phyloP scores from a whole-genome alignment of 2,329 filamentous ascomycete genomes.

The Elsinoe ampelina region DNA sequence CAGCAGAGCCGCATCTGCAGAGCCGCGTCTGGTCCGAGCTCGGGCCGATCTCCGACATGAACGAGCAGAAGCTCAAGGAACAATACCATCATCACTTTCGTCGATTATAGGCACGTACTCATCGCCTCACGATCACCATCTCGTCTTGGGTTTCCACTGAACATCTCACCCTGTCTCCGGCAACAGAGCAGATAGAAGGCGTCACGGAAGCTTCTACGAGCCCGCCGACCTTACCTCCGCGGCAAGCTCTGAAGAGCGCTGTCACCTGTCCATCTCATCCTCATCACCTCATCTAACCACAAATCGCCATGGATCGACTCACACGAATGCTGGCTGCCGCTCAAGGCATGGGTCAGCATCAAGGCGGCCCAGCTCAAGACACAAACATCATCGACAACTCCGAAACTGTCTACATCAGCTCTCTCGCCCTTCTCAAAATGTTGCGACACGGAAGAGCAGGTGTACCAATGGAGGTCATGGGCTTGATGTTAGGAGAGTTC shows the following conservation, averaged over 20 bases:
- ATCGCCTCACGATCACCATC: neutral
- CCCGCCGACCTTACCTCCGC: neutral
- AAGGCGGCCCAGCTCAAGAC: conserved; percentile 54
- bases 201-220: no score
- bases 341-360: conserved; percentile 58
- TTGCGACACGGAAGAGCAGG: conserved; percentile 91
- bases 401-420: conserved; percentile 98
- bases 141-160: neutral
- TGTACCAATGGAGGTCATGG: conserved; percentile 99
- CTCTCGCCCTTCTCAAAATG: conserved; percentile 95
- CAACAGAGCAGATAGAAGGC: neutral
- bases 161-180: neutral
- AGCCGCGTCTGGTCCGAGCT: conserved; percentile 5
- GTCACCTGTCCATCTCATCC: conserved; percentile 9
- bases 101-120: neutral
- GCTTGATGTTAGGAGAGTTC: conserved; percentile 96
- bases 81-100: neutral
- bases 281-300: conserved; percentile 9
- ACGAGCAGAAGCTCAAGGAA: conserved; percentile 2
- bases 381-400: conserved; percentile 96
- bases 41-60: neutral
- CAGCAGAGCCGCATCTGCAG: conserved; percentile 5
- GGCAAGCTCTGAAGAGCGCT: neutral
- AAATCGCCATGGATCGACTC: conserved; percentile 69
- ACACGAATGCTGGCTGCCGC: conserved; percentile 76